Evolutionary conservation across 257 asterid species (phyloP), one percentile per base, ranked within the genome.

Genomic region (Oldenlandia corymbosa): DNA sequence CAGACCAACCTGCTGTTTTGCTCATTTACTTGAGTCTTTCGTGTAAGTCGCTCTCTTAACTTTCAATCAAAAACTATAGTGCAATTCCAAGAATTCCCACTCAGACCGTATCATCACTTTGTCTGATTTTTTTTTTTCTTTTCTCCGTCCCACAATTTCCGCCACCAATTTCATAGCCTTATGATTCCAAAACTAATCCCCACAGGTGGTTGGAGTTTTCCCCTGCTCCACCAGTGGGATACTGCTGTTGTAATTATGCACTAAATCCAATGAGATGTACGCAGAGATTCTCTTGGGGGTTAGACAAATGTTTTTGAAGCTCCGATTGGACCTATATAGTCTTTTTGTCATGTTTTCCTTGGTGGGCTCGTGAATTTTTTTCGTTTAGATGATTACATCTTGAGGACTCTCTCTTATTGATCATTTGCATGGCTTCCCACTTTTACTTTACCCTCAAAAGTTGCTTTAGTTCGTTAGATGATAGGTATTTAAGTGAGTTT

Each of bases 211-310:
- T 31, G 61, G 9, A 34, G 39, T 34, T 3, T 3, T 34, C 39
- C 68, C 62, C 81, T 63, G 57, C 68, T 67, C 83, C 85, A 54
- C 84, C 48, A 62, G 56, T 80, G 52, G 75, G 53, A 49, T 32
- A 16, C 65, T 70, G n/a, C n/a, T n/a, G n/a, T n/a, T n/a, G 80
- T 84, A 75, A 79, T 70, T 51, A 63, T 65, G 80, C 82, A 78
- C 81, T 76, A 51, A 66, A 70, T 54, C 71, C 77, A 71, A 69
- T 62, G 73, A 62, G 56, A 68, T 58, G 46, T 45, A 45, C 18
- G 18, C 51, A 16, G n/a, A 23, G 49, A 21, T 68, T 21, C 27
- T n/a, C 52, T 12, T 54, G 58, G 58, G 51, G 59, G 56, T n/a
- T n/a, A 71, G 60, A 60, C 51, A 58, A 17, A 58, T 28, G 47